These are phyloP conservation scores for Irpex sp. DNA, from an alignment of 1,284 basidiomycete species.

Conservation along the genomic window DNA sequence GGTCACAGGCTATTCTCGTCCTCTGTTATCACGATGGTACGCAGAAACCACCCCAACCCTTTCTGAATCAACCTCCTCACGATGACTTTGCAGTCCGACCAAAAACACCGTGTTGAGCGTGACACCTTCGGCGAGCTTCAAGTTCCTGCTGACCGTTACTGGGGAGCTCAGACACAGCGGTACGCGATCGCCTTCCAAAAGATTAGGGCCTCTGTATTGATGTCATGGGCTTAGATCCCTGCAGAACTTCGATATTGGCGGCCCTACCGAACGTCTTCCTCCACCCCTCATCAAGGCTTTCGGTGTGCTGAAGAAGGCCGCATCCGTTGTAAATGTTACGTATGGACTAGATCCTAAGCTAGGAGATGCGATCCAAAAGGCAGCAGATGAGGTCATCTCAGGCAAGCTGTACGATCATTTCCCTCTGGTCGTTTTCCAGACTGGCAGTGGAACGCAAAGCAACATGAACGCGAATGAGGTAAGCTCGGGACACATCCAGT, in stretches of 20 bases:
- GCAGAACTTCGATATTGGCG: slow-evolving; percentile 99
- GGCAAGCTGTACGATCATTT: slow-evolving; percentile 95
- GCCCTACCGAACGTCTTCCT: slow-evolving; percentile 89
- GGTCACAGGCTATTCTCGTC: slow-evolving; percentile 32
- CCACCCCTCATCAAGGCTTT: slow-evolving; percentile 96
- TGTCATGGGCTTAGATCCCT: slow-evolving; percentile 60
- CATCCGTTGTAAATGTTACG: slow-evolving; percentile 84
- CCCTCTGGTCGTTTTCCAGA: slow-evolving; percentile 99
- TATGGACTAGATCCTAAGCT: slow-evolving; percentile 93
- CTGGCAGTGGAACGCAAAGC: slow-evolving; percentile 97
- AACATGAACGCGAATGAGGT: slow-evolving; percentile 99
- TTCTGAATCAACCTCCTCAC: background rate
- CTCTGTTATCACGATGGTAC: slow-evolving; percentile 45
- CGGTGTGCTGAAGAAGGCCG: slow-evolving; percentile 97
- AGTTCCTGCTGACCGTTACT: slow-evolving; percentile 94
- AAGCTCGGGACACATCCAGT: background rate
- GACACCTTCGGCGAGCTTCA: slow-evolving; percentile 93
- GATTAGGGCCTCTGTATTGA: background rate
- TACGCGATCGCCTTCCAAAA: slow-evolving; percentile 24
- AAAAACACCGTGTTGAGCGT: slow-evolving; percentile 65
- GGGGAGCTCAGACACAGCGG: slow-evolving; percentile 99
- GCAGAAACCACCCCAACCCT: background rate
- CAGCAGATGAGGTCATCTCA: slow-evolving; percentile 98
- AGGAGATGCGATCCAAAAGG: slow-evolving; percentile 86
- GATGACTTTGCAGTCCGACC: slow-evolving; percentile 27